These are phyloP conservation scores for Barbatosphaeria neglecta DNA, from an alignment of 495 filamentous ascomycete species.

Conservation along the genomic window DNA sequence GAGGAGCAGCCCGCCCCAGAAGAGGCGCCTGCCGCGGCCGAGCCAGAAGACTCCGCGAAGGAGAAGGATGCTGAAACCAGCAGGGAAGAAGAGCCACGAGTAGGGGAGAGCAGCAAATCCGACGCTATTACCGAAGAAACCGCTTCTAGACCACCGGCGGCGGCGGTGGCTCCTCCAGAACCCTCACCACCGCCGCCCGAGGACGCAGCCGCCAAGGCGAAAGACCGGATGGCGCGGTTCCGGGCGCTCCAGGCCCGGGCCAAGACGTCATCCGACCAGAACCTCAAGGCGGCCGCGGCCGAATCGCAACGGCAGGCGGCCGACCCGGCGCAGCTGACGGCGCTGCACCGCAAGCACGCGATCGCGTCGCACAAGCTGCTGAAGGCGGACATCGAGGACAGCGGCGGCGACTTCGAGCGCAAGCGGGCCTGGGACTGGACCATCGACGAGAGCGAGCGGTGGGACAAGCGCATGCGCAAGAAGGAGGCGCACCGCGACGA, in stretches of 20 bases:
- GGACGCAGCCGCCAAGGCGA: conserved; percentile 34
- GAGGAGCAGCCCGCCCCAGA: conserved; percentile 1
- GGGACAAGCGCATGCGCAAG: conserved; percentile 83
- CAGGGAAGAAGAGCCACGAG: background rate
- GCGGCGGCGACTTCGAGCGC: conserved; percentile 87
- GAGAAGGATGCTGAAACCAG: background rate
- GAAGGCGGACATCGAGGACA: conserved; percentile 76
- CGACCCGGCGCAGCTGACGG: conserved; percentile 60
- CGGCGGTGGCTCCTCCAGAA: too few relatives aligned
- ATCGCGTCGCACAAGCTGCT: conserved; percentile 86
- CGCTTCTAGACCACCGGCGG: too few relatives aligned
- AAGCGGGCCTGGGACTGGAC: conserved; percentile 99
- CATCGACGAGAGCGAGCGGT: conserved; percentile 80
- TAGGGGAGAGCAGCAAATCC: background rate
- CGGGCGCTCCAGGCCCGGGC: conserved; percentile 77
- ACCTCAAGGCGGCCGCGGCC: conserved; percentile 70
- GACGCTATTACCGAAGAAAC: too few relatives aligned
- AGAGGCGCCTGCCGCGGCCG: conserved; percentile 4
- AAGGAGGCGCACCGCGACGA: conserved; percentile 72
- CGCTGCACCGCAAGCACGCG: conserved; percentile 67
- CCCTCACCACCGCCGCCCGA: conserved; percentile 4
- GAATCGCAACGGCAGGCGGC: conserved; percentile 71
- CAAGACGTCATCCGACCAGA: conserved; percentile 64
- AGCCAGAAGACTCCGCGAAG: conserved; percentile 1
- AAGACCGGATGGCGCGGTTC: conserved; percentile 58